phyloP scores from a whole-genome alignment of 352 stramenopile genomes.

The Phytophthora palmivora region DNA sequence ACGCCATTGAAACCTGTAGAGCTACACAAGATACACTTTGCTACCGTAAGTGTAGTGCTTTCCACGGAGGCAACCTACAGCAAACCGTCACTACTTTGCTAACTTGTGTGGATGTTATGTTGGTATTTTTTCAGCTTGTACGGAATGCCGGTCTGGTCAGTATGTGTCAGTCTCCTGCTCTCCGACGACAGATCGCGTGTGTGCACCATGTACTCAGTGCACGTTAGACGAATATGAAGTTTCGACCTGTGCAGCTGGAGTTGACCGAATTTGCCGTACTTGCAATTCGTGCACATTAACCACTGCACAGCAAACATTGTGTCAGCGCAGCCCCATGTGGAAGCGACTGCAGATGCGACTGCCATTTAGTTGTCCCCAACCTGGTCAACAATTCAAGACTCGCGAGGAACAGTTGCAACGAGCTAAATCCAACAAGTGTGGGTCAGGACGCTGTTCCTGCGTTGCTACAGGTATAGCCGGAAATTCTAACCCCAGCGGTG shows the following conservation, averaged over 20 bases:
- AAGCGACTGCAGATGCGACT: conserved; percentile 64
- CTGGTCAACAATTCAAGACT: conserved; percentile 62
- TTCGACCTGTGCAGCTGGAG: conserved; percentile 55
- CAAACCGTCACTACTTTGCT: not conserved
- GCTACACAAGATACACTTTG: conserved; percentile 65
- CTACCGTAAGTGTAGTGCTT: conserved; percentile 57
- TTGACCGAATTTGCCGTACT: conserved; percentile 70
- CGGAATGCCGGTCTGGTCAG: conserved; percentile 62
- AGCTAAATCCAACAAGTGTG: conserved; percentile 76
- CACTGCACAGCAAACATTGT: conserved; percentile 59
- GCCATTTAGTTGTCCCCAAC: conserved; percentile 73
- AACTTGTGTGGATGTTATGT: conserved; percentile 3
- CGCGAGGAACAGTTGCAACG: conserved; percentile 67
- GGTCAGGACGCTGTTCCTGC: conserved; percentile 76
- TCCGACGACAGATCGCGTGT: conserved; percentile 65
- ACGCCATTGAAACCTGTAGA: conserved; percentile 54
- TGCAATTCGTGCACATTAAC: conserved; percentile 81
- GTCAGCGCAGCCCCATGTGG: conserved; percentile 65
- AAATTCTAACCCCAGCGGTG: conserved; percentile 78
- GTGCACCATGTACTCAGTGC: conserved; percentile 65
- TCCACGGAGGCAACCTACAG: not conserved
- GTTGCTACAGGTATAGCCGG: conserved; percentile 59
- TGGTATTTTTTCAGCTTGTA: conserved; percentile 56
- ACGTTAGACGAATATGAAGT: conserved; percentile 77
- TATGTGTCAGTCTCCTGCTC: conserved; percentile 56